Evolutionary conservation across 768 basidiomycete genomes (phyloP).

Genomic region (Tulasnella sp.): DNA sequence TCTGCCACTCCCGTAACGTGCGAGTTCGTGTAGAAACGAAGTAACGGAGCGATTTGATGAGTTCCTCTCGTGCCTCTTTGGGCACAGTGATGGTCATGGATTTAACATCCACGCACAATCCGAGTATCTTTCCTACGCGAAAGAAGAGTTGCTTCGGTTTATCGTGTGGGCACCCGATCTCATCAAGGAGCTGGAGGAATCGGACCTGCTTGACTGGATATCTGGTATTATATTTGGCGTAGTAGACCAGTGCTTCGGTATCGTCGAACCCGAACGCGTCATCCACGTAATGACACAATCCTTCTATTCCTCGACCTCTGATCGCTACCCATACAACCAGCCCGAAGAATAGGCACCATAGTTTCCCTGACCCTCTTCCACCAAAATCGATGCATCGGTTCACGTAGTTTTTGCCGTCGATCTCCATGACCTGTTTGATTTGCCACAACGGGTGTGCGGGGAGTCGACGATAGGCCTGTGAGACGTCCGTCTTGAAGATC

Average conservation of each 20-base stretch:
- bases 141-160: constrained; percentile 34
- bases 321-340: constrained; percentile 33
- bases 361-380: constrained; percentile 20
- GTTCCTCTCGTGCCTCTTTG: constrained; percentile 10
- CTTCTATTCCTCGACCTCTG: constrained; percentile 16
- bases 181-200: constrained; percentile 34
- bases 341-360: constrained; percentile 28
- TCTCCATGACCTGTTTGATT: constrained; percentile 31
- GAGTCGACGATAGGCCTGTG: constrained; percentile 30
- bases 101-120: constrained; percentile 32
- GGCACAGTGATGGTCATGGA: constrained; percentile 27
- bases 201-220: constrained; percentile 28
- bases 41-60: constrained; percentile 20
- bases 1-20: constrained; percentile 24
- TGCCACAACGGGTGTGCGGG: constrained; percentile 36
- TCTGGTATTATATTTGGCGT: constrained; percentile 25
- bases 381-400: constrained; percentile 32
- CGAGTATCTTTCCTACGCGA: constrained; percentile 28
- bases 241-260: constrained; percentile 22
- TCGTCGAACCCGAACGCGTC: constrained; percentile 26
- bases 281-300: constrained; percentile 29
- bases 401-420: constrained; percentile 24
- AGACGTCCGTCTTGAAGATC: constrained; percentile 32
- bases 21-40: constrained; percentile 18
- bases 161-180: constrained; percentile 33